phyloP scores from a whole-genome alignment of 805 yeast species.

The Spathaspora girioi region DNA sequence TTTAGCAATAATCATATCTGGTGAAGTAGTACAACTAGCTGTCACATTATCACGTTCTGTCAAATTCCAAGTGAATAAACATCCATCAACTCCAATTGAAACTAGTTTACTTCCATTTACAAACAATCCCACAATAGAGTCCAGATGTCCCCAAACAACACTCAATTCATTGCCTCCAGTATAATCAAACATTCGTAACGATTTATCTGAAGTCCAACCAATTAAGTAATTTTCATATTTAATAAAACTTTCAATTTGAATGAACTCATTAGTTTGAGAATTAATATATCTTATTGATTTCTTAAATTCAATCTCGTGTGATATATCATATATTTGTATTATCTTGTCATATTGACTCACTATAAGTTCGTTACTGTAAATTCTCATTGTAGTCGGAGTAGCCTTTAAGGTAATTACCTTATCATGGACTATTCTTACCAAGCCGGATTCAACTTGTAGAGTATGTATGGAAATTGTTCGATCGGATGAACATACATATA shows the following conservation, averaged over 20 bases:
- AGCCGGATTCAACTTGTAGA: slow-evolving; percentile 9
- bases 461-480: slow-evolving; percentile 55
- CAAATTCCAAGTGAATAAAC: slow-evolving; percentile 47
- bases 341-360: slow-evolving; percentile 52
- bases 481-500: slow-evolving; percentile 59
- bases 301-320: slow-evolving; percentile 24
- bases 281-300: slow-evolving; percentile 40
- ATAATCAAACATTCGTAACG: slow-evolving; percentile 48
- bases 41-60: not conserved
- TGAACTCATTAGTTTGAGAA: slow-evolving; percentile 35
- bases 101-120: slow-evolving; percentile 24
- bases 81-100: slow-evolving; percentile 51
- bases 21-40: not conserved
- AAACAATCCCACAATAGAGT: slow-evolving; percentile 43
- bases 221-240: slow-evolving; percentile 13
- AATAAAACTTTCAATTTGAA: slow-evolving; percentile 43
- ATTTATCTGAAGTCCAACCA: slow-evolving; percentile 43
- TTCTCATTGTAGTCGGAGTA: slow-evolving; percentile 44
- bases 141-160: slow-evolving; percentile 53
- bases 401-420: slow-evolving; percentile 49
- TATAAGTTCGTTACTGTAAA: slow-evolving; percentile 38
- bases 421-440: slow-evolving; percentile 29
- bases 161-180: slow-evolving; percentile 44
- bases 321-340: slow-evolving; percentile 36
- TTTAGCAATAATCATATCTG: not conserved